Evolutionary conservation across 1,284 basidiomycete genomes (phyloP).

Genomic region (Malassezia nana): DNA sequence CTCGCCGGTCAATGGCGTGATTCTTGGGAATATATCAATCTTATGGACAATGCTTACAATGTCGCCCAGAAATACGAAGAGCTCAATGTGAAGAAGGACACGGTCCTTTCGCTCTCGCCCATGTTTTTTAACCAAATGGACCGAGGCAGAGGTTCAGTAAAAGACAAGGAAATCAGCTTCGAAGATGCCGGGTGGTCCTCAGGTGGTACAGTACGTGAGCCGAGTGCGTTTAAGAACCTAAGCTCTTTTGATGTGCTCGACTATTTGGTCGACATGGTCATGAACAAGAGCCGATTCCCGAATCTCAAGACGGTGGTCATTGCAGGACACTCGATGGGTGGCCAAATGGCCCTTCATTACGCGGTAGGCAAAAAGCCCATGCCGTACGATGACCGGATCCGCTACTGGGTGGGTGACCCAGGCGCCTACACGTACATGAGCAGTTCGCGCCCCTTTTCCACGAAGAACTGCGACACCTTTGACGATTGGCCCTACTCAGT

Average conservation of each 20-base stretch:
- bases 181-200: constrained; percentile 29
- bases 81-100: constrained; percentile 20
- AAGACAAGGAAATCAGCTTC: constrained; percentile 29
- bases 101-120: constrained; percentile 33
- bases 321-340: constrained; percentile 44
- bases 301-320: constrained; percentile 37
- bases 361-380: constrained; percentile 32
- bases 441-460: constrained; percentile 1
- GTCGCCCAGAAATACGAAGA: constrained; percentile 10
- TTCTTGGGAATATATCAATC: constrained; percentile 38
- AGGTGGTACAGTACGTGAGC: constrained; percentile 25
- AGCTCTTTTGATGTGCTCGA: constrained; percentile 33
- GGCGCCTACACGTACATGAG: constrained; percentile 15
- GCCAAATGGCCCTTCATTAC: constrained; percentile 29
- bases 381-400: constrained; percentile 20
- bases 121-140: constrained; percentile 35
- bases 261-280: constrained; percentile 30
- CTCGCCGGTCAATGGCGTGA: constrained; percentile 35
- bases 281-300: constrained; percentile 29
- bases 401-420: constrained; percentile 25
- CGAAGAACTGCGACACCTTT: constrained; percentile 19
- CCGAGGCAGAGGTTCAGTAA: constrained; percentile 21
- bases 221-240: constrained; percentile 19
- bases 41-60: constrained; percentile 27
- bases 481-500: constrained; percentile 36